phyloP scores from a whole-genome alignment of 2,329 filamentous ascomycete genomes.

The Falciphora oryzae region DNA sequence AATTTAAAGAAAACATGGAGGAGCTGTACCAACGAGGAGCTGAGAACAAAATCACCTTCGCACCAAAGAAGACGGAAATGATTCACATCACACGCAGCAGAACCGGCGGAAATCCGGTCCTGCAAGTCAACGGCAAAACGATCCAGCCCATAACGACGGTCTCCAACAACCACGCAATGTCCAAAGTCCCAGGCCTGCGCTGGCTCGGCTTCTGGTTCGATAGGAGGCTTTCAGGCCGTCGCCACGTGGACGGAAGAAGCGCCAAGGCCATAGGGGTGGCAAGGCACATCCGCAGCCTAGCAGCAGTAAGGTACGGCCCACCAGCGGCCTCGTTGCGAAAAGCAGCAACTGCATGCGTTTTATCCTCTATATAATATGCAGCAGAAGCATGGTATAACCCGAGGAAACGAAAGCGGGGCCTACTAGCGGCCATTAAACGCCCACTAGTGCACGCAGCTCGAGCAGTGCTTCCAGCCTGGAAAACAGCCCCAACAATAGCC shows the following conservation, averaged over 20 bases:
- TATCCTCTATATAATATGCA: background rate
- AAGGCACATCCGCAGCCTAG: too few relatives aligned
- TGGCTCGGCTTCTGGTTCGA: too few relatives aligned
- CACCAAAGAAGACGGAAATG: constrained; percentile 4
- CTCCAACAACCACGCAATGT: too few relatives aligned
- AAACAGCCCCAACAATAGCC: background rate
- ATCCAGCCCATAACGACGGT: too few relatives aligned
- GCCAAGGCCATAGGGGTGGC: background rate
- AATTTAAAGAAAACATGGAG: background rate
- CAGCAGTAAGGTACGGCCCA: background rate
- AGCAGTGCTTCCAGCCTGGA: constrained; percentile 1
- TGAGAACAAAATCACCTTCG: background rate
- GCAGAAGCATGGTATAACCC: background rate
- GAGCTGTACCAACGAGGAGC: background rate
- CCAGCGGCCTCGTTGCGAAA: background rate
- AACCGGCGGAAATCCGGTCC: too few relatives aligned
- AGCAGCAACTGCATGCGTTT: background rate
- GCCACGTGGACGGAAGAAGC: constrained; percentile 4
- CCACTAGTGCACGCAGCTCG: background rate
- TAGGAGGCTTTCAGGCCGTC: constrained; percentile 1
- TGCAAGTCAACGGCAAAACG: too few relatives aligned
- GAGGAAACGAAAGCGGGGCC: background rate
- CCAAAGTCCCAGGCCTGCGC: too few relatives aligned
- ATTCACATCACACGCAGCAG: constrained; percentile 2
- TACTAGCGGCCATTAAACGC: background rate